phyloP scores from a whole-genome alignment of 768 basidiomycete genomes.

The Mycena leptocephala region DNA sequence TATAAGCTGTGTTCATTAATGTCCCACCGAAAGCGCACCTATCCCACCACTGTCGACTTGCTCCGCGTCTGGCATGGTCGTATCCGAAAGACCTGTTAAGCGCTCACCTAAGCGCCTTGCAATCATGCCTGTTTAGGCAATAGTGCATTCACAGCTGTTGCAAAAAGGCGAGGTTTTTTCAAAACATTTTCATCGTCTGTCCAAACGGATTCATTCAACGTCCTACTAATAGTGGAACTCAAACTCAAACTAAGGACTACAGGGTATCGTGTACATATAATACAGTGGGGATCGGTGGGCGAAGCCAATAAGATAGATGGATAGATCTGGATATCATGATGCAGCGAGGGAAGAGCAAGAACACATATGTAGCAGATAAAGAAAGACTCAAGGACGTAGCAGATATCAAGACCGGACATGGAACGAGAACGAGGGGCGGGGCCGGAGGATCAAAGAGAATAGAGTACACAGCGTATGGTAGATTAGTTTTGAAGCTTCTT shows the following conservation, averaged over 20 bases:
- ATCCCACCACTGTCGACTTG: too few species aligned
- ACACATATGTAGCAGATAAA: background rate
- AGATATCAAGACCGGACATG: background rate
- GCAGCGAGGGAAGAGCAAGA: background rate
- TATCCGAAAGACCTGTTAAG: too few species aligned
- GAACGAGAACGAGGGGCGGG: background rate
- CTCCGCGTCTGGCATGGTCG: too few species aligned
- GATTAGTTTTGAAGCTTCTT: too few species aligned
- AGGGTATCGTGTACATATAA: constrained; percentile 18
- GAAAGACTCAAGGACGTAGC: background rate
- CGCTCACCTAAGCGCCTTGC: background rate
- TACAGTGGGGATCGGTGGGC: background rate
- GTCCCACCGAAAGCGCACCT: background rate
- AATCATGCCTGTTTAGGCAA: background rate
- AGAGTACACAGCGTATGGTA: too few species aligned
- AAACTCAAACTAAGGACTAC: background rate
- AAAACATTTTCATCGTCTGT: too few species aligned
- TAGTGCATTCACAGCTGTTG: too few species aligned
- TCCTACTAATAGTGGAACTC: background rate
- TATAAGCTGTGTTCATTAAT: background rate
- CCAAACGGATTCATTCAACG: background rate
- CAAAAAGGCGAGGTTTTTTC: too few species aligned
- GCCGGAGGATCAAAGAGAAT: too few species aligned
- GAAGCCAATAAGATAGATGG: constrained; percentile 3
- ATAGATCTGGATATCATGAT: background rate